phyloP scores from a whole-genome alignment of 129 eudicot species.

The Logfia minima region DNA sequence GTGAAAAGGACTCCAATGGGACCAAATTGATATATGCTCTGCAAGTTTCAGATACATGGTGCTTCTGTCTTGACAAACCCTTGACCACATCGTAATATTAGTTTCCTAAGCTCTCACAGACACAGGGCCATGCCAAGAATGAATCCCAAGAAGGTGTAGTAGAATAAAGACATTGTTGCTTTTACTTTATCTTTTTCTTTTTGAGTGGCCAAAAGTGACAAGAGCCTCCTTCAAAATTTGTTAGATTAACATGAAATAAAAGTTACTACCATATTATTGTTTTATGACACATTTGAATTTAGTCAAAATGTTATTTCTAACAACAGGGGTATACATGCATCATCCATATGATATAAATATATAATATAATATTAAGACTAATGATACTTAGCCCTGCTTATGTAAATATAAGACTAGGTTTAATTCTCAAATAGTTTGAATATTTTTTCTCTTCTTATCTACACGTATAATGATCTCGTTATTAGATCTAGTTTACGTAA shows the following conservation, averaged over 20 bases:
- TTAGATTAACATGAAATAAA: neutral
- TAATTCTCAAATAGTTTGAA: too few species aligned
- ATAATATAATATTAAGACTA: too few species aligned
- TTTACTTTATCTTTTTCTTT: conserved; percentile 50
- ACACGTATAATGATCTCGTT: too few species aligned
- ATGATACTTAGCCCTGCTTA: too few species aligned
- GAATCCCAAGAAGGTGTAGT: conserved; percentile 52
- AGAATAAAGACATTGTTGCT: conserved; percentile 39
- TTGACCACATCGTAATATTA: conserved; percentile 38
- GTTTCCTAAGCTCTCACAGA: conserved; percentile 30
- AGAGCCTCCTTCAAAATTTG: conserved; percentile 3
- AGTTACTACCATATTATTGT: neutral
- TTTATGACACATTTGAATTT: neutral
- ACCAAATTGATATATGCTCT: conserved; percentile 25
- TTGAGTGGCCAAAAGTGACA: conserved; percentile 38
- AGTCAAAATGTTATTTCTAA: neutral
- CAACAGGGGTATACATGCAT: neutral
- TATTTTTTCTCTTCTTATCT: too few species aligned
- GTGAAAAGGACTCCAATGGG: conserved; percentile 7
- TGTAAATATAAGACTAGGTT: too few species aligned
- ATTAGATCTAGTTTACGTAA: too few species aligned
- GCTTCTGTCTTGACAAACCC: conserved; percentile 29
- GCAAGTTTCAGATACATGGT: conserved; percentile 17
- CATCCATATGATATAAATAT: neutral
- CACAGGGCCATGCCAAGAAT: conserved; percentile 36